Percentiles rank a stretch among this genome's conserved stretches.
phyloP scores from a whole-genome alignment of 129 eudicot species.

The carrot (Daucus carota) region DNA sequence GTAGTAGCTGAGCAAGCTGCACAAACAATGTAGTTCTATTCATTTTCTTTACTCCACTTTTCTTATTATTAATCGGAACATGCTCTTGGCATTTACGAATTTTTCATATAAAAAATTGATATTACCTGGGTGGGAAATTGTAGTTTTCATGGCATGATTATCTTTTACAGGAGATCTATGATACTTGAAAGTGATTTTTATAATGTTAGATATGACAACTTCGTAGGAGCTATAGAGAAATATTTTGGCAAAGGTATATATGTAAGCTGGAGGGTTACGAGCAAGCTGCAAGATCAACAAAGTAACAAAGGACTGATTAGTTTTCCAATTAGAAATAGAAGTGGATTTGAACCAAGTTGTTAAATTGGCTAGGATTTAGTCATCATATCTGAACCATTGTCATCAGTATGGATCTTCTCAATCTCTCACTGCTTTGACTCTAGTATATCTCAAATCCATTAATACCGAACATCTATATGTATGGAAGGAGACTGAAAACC shows the following conservation, averaged over 20 bases:
- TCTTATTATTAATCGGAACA: not conserved
- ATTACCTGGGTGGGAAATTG: not conserved
- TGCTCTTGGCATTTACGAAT: not conserved
- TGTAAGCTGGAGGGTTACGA: not conserved
- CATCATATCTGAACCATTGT: too few species aligned
- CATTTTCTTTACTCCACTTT: too few species aligned
- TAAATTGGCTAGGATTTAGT: too few species aligned
- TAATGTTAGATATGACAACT: not conserved
- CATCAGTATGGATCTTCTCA: too few species aligned
- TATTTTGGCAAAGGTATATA: not conserved
- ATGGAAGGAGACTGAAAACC: too few species aligned
- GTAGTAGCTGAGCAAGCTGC: too few species aligned
- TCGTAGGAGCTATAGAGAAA: not conserved
- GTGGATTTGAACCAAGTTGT: too few species aligned
- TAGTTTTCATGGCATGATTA: not conserved
- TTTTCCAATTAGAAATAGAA: too few species aligned
- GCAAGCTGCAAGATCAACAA: slow-evolving; percentile 3
- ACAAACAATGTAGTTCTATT: too few species aligned
- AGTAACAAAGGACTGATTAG: not conserved
- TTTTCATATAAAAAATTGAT: not conserved
- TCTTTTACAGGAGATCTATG: not conserved
- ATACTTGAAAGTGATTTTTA: not conserved
- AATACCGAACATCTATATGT: too few species aligned
- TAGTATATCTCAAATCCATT: too few species aligned
- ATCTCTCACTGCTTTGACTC: too few species aligned